phyloP scores from a whole-genome alignment of 148 eudicot genomes.

The Amaranthus palmeri region DNA sequence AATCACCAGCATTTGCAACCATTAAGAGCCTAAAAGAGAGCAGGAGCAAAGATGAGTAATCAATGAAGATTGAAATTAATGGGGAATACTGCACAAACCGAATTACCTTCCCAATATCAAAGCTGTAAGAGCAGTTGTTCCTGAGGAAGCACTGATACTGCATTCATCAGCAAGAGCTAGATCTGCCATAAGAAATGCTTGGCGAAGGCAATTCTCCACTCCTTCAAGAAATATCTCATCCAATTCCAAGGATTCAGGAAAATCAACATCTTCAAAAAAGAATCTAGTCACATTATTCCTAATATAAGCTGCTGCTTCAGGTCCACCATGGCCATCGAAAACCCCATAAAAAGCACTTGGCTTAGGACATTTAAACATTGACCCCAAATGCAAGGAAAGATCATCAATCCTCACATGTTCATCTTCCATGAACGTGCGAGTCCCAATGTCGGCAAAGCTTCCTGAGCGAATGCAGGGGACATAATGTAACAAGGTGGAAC shows the following conservation, averaged over 20 bases:
- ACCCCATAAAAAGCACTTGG: slow-evolving; percentile 87
- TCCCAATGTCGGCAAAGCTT: slow-evolving; percentile 71
- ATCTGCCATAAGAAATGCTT: slow-evolving; percentile 68
- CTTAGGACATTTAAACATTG: slow-evolving; percentile 47
- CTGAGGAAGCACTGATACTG: slow-evolving; percentile 53
- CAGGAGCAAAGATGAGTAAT: background rate
- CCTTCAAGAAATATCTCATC: slow-evolving; percentile 44
- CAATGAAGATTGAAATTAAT: background rate
- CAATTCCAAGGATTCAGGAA: slow-evolving; percentile 50
- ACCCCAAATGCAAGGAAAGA: slow-evolving; percentile 50
- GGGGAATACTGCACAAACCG: background rate
- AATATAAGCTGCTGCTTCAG: slow-evolving; percentile 76
- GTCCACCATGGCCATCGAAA: slow-evolving; percentile 95
- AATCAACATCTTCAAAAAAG: slow-evolving; percentile 51
- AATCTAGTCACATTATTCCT: slow-evolving; percentile 43
- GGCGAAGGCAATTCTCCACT: slow-evolving; percentile 49
- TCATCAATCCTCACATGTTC: slow-evolving; percentile 77
- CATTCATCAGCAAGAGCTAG: slow-evolving; percentile 63
- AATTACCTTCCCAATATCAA: slow-evolving; percentile 67
- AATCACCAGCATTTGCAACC: slow-evolving; percentile 85
- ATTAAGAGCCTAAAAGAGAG: slow-evolving; percentile 51
- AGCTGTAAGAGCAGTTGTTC: slow-evolving; percentile 81
- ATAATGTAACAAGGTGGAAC: slow-evolving; percentile 37
- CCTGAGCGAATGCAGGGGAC: slow-evolving; percentile 75
- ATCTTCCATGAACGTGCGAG: slow-evolving; percentile 86